These are phyloP conservation scores for Pseudogymnoascus sp. DNA, from an alignment of 2,329 filamentous ascomycete genomes.

Conservation along the genomic window DNA sequence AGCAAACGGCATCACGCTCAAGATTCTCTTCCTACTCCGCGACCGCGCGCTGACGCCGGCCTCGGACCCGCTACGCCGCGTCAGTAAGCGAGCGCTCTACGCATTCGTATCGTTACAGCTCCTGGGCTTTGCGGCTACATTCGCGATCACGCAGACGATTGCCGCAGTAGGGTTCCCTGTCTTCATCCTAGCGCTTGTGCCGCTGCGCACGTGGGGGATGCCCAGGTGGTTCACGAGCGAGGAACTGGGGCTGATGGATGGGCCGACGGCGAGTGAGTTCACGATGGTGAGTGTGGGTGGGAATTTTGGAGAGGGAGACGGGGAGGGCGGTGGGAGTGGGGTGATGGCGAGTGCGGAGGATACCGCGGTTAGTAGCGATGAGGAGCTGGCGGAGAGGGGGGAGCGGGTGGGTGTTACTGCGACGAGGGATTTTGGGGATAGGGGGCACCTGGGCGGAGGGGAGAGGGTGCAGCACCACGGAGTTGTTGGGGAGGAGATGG, in stretches of 20 bases:
- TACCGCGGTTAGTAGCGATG: slow-evolving; percentile 18
- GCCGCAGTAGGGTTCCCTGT: slow-evolving; percentile 76
- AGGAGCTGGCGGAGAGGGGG: slow-evolving; percentile 23
- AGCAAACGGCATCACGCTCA: slow-evolving; percentile 69
- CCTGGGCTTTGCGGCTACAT: slow-evolving; percentile 66
- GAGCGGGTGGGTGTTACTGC: slow-evolving; percentile 11
- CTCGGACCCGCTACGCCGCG: slow-evolving; percentile 51
- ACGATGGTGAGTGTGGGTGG: slow-evolving; percentile 72
- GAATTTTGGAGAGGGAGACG: slow-evolving; percentile 32
- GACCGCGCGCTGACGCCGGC: slow-evolving; percentile 56
- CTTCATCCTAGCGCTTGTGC: slow-evolving; percentile 63
- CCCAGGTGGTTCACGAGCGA: slow-evolving; percentile 52
- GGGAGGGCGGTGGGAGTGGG: slow-evolving; percentile 15
- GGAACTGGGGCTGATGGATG: slow-evolving; percentile 60
- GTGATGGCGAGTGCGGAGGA: slow-evolving; percentile 13
- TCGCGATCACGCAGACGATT: slow-evolving; percentile 77
- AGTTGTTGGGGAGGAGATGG: slow-evolving; percentile 29
- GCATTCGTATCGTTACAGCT: slow-evolving; percentile 63
- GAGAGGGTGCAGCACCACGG: slow-evolving; percentile 28
- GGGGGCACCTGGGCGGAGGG: not conserved
- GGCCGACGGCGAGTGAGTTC: slow-evolving; percentile 66
- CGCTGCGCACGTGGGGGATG: slow-evolving; percentile 56
- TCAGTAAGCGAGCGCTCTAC: slow-evolving; percentile 66
- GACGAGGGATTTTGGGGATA: slow-evolving; percentile 10
- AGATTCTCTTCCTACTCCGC: slow-evolving; percentile 61